phyloP scores from a whole-genome alignment of 2,329 filamentous ascomycete species.

The Fusarium odoratissimum region DNA sequence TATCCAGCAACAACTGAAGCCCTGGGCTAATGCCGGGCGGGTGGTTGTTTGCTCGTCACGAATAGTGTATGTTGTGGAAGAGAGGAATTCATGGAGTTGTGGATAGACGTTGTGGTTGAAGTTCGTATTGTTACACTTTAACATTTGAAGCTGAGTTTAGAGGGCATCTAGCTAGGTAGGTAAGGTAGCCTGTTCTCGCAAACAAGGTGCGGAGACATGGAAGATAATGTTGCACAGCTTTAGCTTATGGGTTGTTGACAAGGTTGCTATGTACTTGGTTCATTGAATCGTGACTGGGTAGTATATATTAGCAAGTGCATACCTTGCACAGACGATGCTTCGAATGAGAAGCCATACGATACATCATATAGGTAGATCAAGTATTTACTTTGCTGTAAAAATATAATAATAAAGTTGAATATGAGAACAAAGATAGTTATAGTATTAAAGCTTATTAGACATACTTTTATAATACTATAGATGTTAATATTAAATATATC shows the following conservation, averaged over 20 bases:
- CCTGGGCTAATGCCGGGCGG: not conserved
- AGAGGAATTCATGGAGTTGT: not conserved
- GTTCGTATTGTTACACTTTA: not conserved
- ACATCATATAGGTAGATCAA: not conserved
- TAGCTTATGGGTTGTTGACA: not conserved
- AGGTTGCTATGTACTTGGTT: not conserved
- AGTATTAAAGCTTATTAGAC: not conserved
- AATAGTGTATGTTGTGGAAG: not conserved
- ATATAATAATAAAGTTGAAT: not conserved
- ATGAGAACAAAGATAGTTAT: not conserved
- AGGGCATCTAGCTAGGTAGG: not conserved
- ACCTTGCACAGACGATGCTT: not conserved
- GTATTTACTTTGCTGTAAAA: no score
- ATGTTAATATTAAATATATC: not conserved
- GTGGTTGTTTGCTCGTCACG: not conserved
- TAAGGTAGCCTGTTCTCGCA: not conserved
- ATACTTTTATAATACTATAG: not conserved
- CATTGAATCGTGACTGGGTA: not conserved
- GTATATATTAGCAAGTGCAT: fast-evolving
- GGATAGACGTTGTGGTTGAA: not conserved
- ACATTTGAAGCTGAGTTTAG: not conserved
- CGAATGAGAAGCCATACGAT: no score
- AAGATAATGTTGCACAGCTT: not conserved
- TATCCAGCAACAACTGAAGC: not conserved
- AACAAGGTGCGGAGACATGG: not conserved